Base-by-base conservation (phyloP, 495 filamentous ascomycete genomes). In the Tuber microsphaerosporum region DNA sequence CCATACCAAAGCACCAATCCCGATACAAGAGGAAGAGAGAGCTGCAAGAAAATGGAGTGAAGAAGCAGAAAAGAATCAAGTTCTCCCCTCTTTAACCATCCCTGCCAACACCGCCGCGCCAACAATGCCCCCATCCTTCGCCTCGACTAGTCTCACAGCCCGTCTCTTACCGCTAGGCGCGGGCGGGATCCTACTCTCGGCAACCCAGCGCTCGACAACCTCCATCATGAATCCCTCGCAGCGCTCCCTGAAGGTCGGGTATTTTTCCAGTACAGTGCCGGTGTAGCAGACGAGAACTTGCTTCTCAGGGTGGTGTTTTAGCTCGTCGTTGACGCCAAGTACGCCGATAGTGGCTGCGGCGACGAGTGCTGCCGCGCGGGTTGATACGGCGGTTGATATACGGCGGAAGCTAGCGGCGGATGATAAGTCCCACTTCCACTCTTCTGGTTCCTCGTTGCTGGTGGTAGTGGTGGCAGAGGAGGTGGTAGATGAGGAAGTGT, bases 251-350 rank as follows among this genome's bases (percentile, higher is more conserved):
- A 89, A 89, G 0, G 85, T 85, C 20, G 87, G 87, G 75, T 90
- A 89, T 76, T 87, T 88, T 83, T 90, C 89, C 73, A 90, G 87
- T 17, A 90, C 87, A 44, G 87, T 89, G 34, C 88, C 88, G 71
- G 89, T 87, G 76, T 87, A 89, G 20, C 87, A 87, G 46, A 90
- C 75, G 0, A 82, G 75, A 16, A 82, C 71, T 43, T 77, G 77
- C 61, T 41, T 39, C 9, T 51, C 77, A 3, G 22, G 70, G 19
- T 75, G 71, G 6, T 17, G 48, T 4, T 31, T 72, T 41, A 82
- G 43, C 19, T 80, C 73, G 68, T 78, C 45, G 10, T 83, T 78
- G 22, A 81, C 42, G 22, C 73, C 73, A 8, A 82, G 43, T 14
- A 82, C 75, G 17, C 77, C 81, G 1, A 82, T 70, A 1, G 81